Conservation (phyloP, 2,329 filamentous ascomycete genomes). For the Claviceps sp. region DNA sequence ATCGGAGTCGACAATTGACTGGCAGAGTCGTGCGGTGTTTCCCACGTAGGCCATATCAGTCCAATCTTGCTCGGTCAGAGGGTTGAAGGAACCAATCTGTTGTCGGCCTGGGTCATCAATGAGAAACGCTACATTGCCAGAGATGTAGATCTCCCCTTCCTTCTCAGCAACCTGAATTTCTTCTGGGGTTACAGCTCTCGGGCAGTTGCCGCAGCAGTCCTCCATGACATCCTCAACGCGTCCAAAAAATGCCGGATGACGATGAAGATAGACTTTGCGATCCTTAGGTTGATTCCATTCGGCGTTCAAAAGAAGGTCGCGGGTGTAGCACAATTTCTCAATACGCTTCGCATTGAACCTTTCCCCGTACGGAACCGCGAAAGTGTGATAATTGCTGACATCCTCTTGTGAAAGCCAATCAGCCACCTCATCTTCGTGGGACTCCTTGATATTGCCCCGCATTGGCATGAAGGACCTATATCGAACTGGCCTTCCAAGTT, state of each 20-base stretch:
- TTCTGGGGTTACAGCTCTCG: slow-evolving; percentile 52
- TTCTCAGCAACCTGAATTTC: slow-evolving; percentile 58
- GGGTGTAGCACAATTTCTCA: slow-evolving; percentile 69
- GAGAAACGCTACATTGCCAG: slow-evolving; percentile 59
- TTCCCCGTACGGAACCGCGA: slow-evolving; percentile 55
- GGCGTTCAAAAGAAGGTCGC: slow-evolving; percentile 69
- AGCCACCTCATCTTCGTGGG: slow-evolving; percentile 65
- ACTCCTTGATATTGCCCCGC: slow-evolving; percentile 61
- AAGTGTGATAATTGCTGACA: slow-evolving; percentile 66
- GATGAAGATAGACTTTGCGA: slow-evolving; percentile 63
- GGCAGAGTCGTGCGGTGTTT: slow-evolving; percentile 62
- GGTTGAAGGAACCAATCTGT: slow-evolving; percentile 58
- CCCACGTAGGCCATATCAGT: slow-evolving; percentile 85
- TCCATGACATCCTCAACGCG: slow-evolving; percentile 58
- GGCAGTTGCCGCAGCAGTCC: slow-evolving; percentile 75
- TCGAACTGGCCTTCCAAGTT: slow-evolving; percentile 52
- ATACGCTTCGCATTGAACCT: slow-evolving; percentile 55
- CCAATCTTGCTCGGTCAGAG: slow-evolving; percentile 71
- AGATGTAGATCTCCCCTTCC: slow-evolving; percentile 64
- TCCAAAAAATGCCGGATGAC: slow-evolving; percentile 78
- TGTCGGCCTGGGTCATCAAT: slow-evolving; percentile 74
- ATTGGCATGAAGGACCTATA: slow-evolving; percentile 23
- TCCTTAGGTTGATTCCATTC: slow-evolving; percentile 74
- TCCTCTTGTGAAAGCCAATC: slow-evolving; percentile 72
- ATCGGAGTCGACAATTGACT: slow-evolving; percentile 67